phyloP scores from a whole-genome alignment of 2,329 filamentous ascomycete species.

The Hortaea sp. region DNA sequence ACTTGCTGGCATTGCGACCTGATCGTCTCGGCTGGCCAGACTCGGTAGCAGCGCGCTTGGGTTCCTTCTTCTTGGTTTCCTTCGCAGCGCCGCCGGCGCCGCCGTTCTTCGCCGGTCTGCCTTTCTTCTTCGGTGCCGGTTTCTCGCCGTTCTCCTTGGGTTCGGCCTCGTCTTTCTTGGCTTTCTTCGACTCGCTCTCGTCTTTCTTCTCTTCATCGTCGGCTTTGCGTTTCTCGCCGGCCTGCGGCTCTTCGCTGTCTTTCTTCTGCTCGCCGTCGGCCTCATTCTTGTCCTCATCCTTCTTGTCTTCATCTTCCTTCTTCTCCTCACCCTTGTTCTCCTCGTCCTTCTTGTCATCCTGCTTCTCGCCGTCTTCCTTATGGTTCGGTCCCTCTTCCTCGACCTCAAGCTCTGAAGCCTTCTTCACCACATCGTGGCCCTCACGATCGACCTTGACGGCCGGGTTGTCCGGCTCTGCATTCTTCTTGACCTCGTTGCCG shows the following conservation, averaged over 20 bases:
- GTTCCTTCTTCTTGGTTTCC: conserved; percentile 32
- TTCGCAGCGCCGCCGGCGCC: conserved; percentile 26
- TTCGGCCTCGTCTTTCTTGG: conserved; percentile 14
- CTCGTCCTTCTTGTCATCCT: conserved; percentile 15
- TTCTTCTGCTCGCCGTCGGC: conserved; percentile 10
- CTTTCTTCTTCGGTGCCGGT: conserved; percentile 31
- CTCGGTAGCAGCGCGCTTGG: conserved; percentile 41
- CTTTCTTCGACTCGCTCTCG: conserved; percentile 15
- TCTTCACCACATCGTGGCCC: conserved; percentile 57
- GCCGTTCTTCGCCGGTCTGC: conserved; percentile 32
- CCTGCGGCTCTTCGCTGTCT: conserved; percentile 17
- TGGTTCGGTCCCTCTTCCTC: conserved; percentile 38
- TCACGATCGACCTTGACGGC: conserved; percentile 49
- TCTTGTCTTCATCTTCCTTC: conserved; percentile 14
- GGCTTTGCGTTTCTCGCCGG: conserved; percentile 22
- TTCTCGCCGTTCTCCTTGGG: conserved; percentile 14
- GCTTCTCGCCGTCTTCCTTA: conserved; percentile 27
- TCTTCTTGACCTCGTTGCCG: conserved; percentile 56
- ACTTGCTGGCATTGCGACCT: conserved; percentile 27
- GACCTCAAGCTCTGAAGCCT: conserved; percentile 49
- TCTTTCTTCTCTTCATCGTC: conserved; percentile 19
- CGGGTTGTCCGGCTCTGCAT: conserved; percentile 49
- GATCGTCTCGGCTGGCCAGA: conserved; percentile 39
- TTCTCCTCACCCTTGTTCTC: conserved; percentile 13
- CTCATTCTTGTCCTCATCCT: conserved; percentile 12